Conservation (phyloP, 768 basidiomycete species). For the Candolleomyces aberdarensis region DNA sequence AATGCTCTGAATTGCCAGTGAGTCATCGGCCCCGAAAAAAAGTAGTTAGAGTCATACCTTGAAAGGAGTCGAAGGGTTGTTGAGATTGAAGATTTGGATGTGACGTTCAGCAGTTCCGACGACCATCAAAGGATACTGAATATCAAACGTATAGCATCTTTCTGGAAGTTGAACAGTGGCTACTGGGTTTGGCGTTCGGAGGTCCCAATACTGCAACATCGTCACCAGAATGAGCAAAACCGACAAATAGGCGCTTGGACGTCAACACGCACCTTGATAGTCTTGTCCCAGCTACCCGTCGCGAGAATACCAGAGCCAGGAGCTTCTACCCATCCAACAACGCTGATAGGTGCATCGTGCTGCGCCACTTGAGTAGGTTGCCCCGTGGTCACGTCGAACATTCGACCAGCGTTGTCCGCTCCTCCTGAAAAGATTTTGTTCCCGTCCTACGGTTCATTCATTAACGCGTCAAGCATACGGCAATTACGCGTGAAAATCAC, state of each 20-base stretch:
- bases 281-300: constrained; percentile 98
- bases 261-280: constrained; percentile 66
- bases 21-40: neutral
- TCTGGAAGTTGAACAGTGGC: constrained; percentile 84
- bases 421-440: constrained; percentile 90
- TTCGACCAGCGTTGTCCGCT: constrained; percentile 91
- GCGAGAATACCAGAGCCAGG: constrained; percentile 74
- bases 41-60: constrained; percentile 47
- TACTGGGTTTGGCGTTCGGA: constrained; percentile 72
- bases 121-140: constrained; percentile 79
- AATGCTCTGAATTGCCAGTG: constrained; percentile 54
- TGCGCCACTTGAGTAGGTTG: constrained; percentile 81
- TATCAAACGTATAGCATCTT: constrained; percentile 85
- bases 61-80: constrained; percentile 74
- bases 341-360: constrained; percentile 87
- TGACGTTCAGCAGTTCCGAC: constrained; percentile 93
- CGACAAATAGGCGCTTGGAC: no score
- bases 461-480: constrained; percentile 1
- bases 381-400: constrained; percentile 87
- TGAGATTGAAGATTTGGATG: constrained; percentile 85
- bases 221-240: neutral
- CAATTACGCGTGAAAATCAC: constrained; percentile 15
- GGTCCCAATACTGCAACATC: constrained; percentile 81
- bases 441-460: constrained; percentile 60
- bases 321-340: constrained; percentile 77